Evolutionary conservation across 2,329 filamentous ascomycete species (phyloP).

Genomic region (Arthrobotrys sphaeroides): DNA sequence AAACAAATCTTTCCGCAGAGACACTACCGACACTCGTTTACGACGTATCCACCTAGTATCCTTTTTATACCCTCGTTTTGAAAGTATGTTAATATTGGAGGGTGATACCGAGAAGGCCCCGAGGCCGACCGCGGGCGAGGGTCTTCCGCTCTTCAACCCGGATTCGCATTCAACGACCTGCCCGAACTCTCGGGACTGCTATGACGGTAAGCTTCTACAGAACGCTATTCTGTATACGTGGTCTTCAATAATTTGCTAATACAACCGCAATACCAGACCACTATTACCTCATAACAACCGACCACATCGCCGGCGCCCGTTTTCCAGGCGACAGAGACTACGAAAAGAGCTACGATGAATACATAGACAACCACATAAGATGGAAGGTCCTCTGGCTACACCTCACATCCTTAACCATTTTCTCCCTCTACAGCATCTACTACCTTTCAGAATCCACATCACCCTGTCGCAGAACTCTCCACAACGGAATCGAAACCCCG

Average conservation of each 20-base stretch:
- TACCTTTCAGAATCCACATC: neutral
- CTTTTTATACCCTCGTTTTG: too few species aligned
- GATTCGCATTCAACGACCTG: neutral
- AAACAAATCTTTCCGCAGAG: too few species aligned
- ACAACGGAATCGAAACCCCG: neutral
- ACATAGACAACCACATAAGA: neutral
- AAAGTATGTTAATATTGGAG: too few species aligned
- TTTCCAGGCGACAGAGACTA: neutral
- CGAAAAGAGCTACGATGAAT: neutral
- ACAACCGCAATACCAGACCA: neutral
- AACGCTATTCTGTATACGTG: too few species aligned
- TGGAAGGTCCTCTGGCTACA: neutral
- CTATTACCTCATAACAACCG: constrained; percentile 1
- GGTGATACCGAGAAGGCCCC: neutral
- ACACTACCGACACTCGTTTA: too few species aligned
- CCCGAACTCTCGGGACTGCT: constrained; percentile 5
- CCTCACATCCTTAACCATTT: neutral
- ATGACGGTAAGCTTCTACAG: neutral
- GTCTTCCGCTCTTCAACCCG: neutral
- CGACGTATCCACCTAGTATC: too few species aligned
- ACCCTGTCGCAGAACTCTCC: neutral
- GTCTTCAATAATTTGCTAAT: too few species aligned
- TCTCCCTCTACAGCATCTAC: neutral
- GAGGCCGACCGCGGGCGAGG: too few species aligned
- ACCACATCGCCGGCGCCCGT: neutral